Conservation (phyloP, 176 grass and related monocot species). For the Tuctoria greenei region DNA sequence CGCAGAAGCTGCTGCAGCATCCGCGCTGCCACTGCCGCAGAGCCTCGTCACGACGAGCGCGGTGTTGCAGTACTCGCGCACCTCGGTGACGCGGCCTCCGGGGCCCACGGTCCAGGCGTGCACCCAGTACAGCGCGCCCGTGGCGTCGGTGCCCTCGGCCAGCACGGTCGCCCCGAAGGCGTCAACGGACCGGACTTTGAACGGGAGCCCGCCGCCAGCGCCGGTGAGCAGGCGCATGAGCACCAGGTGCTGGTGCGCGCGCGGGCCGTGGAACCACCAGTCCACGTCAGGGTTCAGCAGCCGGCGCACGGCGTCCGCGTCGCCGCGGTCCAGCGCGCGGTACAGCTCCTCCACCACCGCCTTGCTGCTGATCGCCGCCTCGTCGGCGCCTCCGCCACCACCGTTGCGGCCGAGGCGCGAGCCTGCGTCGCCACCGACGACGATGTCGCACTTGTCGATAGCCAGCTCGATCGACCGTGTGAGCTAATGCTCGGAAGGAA, state of each 20-base stretch:
- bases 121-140: slow-evolving; percentile 59
- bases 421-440: neutral
- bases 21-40: neutral
- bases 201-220: slow-evolving; percentile 30
- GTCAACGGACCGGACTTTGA: slow-evolving; percentile 40
- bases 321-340: slow-evolving; percentile 57
- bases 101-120: slow-evolving; percentile 80
- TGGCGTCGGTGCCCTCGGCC: slow-evolving; percentile 63
- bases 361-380: slow-evolving; percentile 41
- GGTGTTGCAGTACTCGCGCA: slow-evolving; percentile 90
- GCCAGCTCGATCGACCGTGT: slow-evolving; percentile 28
- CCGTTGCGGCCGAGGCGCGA: neutral
- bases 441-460: neutral
- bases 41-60: slow-evolving; percentile 69
- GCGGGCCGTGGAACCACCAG: slow-evolving; percentile 93
- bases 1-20: neutral
- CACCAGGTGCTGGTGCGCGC: slow-evolving; percentile 60
- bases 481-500: neutral
- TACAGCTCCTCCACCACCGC: slow-evolving; percentile 71
- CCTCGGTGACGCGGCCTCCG: slow-evolving; percentile 57
- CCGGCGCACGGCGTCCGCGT: slow-evolving; percentile 47
- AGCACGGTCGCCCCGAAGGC: slow-evolving; percentile 71
- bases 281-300: slow-evolving; percentile 81
- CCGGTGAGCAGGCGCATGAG: slow-evolving; percentile 84
- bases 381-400: too few relatives aligned